Evolutionary conservation across 768 basidiomycete species (phyloP).

Genomic region (Coprinopsis sp.): DNA sequence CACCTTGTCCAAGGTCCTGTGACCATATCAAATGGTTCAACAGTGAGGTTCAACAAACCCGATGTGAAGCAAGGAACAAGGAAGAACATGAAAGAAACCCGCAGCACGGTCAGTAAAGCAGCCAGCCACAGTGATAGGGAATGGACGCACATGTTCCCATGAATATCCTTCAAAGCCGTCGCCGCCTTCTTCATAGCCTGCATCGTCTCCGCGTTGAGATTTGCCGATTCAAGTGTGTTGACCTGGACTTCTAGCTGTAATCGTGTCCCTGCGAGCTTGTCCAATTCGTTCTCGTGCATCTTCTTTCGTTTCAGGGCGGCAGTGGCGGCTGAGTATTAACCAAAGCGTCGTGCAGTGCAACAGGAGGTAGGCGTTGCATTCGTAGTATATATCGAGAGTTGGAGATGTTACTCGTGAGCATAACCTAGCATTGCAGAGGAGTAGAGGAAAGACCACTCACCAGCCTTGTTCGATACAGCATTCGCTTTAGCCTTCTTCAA

Average conservation of each 20-base stretch:
- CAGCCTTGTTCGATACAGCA: conserved; percentile 87
- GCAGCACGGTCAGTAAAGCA: background rate
- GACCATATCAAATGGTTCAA: background rate
- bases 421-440: background rate
- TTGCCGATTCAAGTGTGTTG: conserved; percentile 94
- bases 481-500: conserved; percentile 87
- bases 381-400: conserved; percentile 1
- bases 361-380: too few species aligned
- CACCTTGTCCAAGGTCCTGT: conserved; percentile 81
- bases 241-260: conserved; percentile 95
- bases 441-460: conserved; percentile 44
- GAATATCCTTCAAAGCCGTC: conserved; percentile 84
- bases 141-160: conserved; percentile 75
- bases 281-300: conserved; percentile 78
- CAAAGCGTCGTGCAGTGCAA: too few species aligned
- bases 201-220: conserved; percentile 97
- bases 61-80: background rate
- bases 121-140: background rate
- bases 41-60: background rate
- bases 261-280: conserved; percentile 77
- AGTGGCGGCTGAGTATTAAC: conserved; percentile 87
- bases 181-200: conserved; percentile 94
- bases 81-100: background rate
- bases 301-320: conserved; percentile 94
- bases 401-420: background rate